Evolutionary conservation across 2,329 filamentous ascomycete species (phyloP).

Genomic region (Diaporthe amygdali): DNA sequence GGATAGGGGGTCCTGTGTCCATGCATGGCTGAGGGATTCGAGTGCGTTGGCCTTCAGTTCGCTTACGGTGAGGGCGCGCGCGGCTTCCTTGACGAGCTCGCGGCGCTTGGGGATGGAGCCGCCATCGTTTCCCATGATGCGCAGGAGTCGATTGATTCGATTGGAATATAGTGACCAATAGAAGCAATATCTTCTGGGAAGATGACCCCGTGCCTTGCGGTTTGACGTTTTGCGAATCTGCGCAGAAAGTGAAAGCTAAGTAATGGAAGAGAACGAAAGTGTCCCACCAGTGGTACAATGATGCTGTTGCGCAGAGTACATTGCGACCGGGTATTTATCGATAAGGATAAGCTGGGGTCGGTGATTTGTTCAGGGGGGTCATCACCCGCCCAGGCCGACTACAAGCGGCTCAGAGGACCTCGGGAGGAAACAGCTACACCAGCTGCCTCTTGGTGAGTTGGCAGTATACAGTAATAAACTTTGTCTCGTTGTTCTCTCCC

Average conservation of each 20-base stretch:
- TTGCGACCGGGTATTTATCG: background rate
- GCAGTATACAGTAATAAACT: background rate
- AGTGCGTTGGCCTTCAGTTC: constrained; percentile 88
- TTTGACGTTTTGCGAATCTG: constrained; percentile 4
- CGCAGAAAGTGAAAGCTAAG: constrained; percentile 2
- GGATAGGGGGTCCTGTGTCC: constrained; percentile 88
- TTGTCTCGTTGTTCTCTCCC: background rate
- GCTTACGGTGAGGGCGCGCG: constrained; percentile 78
- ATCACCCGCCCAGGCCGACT: background rate
- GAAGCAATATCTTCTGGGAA: background rate
- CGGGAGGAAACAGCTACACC: constrained; percentile 7
- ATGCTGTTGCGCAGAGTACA: background rate
- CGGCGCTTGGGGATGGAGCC: constrained; percentile 94
- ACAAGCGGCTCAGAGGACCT: background rate
- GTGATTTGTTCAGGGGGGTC: background rate
- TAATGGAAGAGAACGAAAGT: background rate
- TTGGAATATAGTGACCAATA: too few species aligned
- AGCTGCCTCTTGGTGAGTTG: background rate
- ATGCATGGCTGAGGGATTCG: constrained; percentile 85
- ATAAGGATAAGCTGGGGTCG: constrained; percentile 2
- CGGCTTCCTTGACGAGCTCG: constrained; percentile 94
- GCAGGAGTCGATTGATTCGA: background rate
- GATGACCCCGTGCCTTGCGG: background rate
- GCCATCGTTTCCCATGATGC: constrained; percentile 92
- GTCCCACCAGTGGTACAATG: background rate